Base-by-base conservation (phyloP, 2,329 filamentous ascomycete species). In the Massarina eburnea region DNA sequence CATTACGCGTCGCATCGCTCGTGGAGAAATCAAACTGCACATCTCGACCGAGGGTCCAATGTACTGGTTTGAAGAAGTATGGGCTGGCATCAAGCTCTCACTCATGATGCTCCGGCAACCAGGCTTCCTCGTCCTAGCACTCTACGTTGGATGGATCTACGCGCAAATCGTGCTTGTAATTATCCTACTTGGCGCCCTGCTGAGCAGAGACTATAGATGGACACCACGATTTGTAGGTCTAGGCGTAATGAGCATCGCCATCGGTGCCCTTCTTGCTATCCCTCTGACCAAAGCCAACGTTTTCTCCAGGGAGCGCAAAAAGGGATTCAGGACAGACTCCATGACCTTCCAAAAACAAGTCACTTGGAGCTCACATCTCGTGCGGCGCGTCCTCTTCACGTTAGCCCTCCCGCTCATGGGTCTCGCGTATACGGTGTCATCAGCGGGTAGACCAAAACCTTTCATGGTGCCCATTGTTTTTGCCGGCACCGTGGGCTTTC, bases 111-210 rank as follows among this genome's bases (percentile, higher is more conserved):
- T 89, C 40, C 80, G 79, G 29, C 88, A 91, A 62, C 80, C 85
- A 3, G 88, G 88, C 0, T 91, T 91, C 63, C 68, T 82, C n/a
- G 70, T 89, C 22, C 75, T 91, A 60, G 80, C 85, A 1, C 49
- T 88, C n/a, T 91, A 91, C 66, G 75, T 84, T 12, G 84, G 80
- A 6, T 91, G 88, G 88, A 87, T 90, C 36, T 89, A 91, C 64
- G 85, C 85, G 2, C 85, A 91, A 59, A 78, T 89, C 2, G 85
- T 89, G 4, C 73, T 91, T 43, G 76, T 89, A 46, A 87, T 91
- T 48, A 75, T 88, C 46, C 73, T 83, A 14, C 76, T 91, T 4
- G 87, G 86, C 14, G 85, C 87, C 4, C 71, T 91, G n/a, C 76
- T 83, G 9, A 91, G 86, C 3, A 80, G 79, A 39, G 77, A 82